Evolutionary conservation across 208 protist genomes (phyloP), one percentile per base, ranked within the genome.

Genomic region (Lotmaria passim): DNA sequence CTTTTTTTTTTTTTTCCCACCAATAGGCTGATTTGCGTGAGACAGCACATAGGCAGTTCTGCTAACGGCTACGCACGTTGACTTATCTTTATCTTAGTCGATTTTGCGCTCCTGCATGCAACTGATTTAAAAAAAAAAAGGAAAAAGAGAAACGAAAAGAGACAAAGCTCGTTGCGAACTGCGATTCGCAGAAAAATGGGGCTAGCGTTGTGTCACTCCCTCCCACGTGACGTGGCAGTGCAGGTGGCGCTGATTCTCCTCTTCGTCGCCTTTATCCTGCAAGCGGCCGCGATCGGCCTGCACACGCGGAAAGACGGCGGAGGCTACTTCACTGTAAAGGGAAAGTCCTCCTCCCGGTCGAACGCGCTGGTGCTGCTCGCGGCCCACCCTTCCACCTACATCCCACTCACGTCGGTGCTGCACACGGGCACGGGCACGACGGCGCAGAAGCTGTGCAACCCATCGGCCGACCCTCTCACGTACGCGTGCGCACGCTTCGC

Each of bases 401-500:
- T 62, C 7, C 44, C 39, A n/a, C 43, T 39, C 0, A 38, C n/a
- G 2, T 48, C 46, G 41, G 41, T 34, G 15, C 44, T 70, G 21
- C 44, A 70, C 47, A 12, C 23, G 0, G n/a, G 36, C n/a, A 39
- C 52, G 50, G 44, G 14, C 41, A 62, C 51, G 10, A 23, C 41
- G 43, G 21, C 19, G n/a, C 34, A 46, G 31, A 73, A 83, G 58
- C 31, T 86, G 34, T 89, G 83, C 69, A 43, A 79, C 64, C 76
- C 78, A 11, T 73, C 59, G 5, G 53, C 55, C 12, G 57, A 31
- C 15, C 44, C 64, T 12, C 67, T 83, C 66, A 71, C 65, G 5
- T 73, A 63, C 59, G 68, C 67, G 34, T 90, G 81, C 47, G 87
- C 83, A 31, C 73, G 76, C 19, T 90, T 93, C 53, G 81, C 83